Evolutionary conservation across 805 yeast genomes (phyloP), one percentile per base, ranked within the genome.

Genomic region (Nakazawaea siamensis): DNA sequence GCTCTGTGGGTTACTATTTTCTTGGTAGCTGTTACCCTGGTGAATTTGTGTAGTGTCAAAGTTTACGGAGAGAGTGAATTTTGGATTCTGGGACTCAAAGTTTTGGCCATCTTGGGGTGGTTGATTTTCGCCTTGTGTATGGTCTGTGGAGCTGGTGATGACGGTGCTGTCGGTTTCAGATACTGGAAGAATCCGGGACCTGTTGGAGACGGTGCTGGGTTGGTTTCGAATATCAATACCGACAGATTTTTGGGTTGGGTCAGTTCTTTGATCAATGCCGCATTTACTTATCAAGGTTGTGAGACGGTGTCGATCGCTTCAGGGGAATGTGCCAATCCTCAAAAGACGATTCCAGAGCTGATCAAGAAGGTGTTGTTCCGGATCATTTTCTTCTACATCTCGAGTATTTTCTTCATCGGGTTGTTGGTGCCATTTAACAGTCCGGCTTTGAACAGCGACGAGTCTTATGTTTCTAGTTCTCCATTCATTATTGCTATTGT

Each of bases 401-500:
- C 64, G 19, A 65, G 77, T 24, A 68, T 68, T 32, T 64, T 73
- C 42, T 59, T 73, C 40, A 52, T 76, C 40, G 80, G 80, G 36
- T 66, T 73, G 62, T 62, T 76, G 48, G 80, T 73, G 36, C 68
- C 76, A 14, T 66, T 69, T 38, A 62, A 61, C 37, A 73, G 73
- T 48, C 60, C 63, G 12, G 47, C 50, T 25, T 58, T 64, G 30
- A 66, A 73, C 13, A 67, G 74, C 33, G 53, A 60, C 8, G 35
- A 58, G n/a, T 58, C 72, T 2, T 60, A 66, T 27, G 86, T 88
- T 2, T 68, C 80, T 27, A 87, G 90, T 15, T 80, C 92, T 12
- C 94, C 95, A 26, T 84, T 83, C 49, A 88, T 83, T 35, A 77
- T 83, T 49, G 95, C 94, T 31, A 78, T 84, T 49, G 70, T 70